Evolutionary conservation across 2,329 filamentous ascomycete genomes (phyloP).

Genomic region (Magnaporthiopsis incrustans): DNA sequence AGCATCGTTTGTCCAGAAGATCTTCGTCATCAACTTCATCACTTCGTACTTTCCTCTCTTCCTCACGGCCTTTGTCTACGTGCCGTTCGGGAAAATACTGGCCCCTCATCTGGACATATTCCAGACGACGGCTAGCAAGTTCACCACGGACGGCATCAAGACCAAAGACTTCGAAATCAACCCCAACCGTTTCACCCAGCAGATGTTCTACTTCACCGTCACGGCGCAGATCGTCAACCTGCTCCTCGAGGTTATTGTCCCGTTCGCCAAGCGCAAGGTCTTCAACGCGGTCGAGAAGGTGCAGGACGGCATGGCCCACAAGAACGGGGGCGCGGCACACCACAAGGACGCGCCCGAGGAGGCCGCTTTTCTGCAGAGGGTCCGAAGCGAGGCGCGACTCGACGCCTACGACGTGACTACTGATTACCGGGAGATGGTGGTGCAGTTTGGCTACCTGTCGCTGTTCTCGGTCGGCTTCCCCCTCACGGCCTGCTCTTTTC

Average conservation of each 20-base stretch:
- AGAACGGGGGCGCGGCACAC: constrained; percentile 34
- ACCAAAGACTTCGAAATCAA: constrained; percentile 70
- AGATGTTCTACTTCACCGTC: constrained; percentile 94
- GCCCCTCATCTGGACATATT: constrained; percentile 84
- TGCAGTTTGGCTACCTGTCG: constrained; percentile 61
- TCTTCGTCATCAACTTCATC: constrained; percentile 83
- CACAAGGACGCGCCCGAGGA: constrained; percentile 68
- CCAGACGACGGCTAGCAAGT: constrained; percentile 61
- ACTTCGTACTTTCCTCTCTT: constrained; percentile 71
- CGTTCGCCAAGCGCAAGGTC: constrained; percentile 72
- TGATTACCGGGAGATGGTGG: constrained; percentile 71
- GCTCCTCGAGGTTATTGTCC: constrained; percentile 74
- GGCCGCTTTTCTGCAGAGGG: constrained; percentile 67
- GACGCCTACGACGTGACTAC: constrained; percentile 81
- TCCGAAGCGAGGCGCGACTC: constrained; percentile 75
- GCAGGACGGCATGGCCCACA: constrained; percentile 50
- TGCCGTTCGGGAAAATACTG: constrained; percentile 75
- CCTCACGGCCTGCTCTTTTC: constrained; percentile 78
- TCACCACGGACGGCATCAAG: constrained; percentile 59
- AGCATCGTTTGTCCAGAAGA: constrained; percentile 79
- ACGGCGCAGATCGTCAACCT: constrained; percentile 89
- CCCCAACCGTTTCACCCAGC: constrained; percentile 71
- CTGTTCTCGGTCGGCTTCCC: constrained; percentile 95
- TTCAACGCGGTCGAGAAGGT: constrained; percentile 74
- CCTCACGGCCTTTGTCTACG: constrained; percentile 71